A percentile compares a stretch with the other conserved stretches of the same genome.
Evolutionary conservation across 257 asterid species (phyloP).

Genomic region (Primulina eburnea): DNA sequence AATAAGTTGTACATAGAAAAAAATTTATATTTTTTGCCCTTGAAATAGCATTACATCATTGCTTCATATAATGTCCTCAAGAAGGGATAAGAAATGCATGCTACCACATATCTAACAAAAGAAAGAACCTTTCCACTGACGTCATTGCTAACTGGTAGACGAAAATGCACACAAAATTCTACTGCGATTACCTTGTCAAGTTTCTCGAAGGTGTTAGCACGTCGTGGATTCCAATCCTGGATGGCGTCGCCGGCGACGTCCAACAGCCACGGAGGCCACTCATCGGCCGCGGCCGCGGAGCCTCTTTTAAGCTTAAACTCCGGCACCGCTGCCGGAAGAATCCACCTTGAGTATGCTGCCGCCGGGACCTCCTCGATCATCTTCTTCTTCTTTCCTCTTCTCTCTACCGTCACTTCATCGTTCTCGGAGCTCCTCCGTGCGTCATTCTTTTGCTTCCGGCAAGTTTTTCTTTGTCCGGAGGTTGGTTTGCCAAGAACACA

Average conservation of each 20-base stretch:
- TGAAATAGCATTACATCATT: background rate
- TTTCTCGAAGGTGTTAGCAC: slow-evolving; percentile 84
- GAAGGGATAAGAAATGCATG: slow-evolving; percentile 6
- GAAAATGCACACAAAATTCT: background rate
- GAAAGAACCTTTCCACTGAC: slow-evolving; percentile 22
- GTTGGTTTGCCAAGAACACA: slow-evolving; percentile 50
- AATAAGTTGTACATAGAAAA: slow-evolving; percentile 24
- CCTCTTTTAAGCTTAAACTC: slow-evolving; percentile 41
- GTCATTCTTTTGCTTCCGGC: slow-evolving; percentile 28
- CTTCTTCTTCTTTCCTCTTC: slow-evolving; percentile 22
- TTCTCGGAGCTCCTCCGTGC: slow-evolving; percentile 22
- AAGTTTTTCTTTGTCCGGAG: slow-evolving; percentile 28
- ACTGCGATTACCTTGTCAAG: slow-evolving; percentile 61
- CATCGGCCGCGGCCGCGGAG: slow-evolving; percentile 38
- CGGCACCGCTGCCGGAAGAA: slow-evolving; percentile 21
- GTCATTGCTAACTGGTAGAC: background rate
- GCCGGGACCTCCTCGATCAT: slow-evolving; percentile 31
- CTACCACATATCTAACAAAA: slow-evolving; percentile 17
- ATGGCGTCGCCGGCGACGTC: slow-evolving; percentile 85
- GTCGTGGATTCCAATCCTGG: slow-evolving; percentile 81
- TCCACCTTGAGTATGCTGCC: slow-evolving; percentile 4
- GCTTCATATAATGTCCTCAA: background rate
- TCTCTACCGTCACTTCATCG: slow-evolving; percentile 18
- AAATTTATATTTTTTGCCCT: background rate
- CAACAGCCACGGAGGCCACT: slow-evolving; percentile 87